These are phyloP conservation scores for Solanum virginianum DNA, from an alignment of 257 asterid genomes.

Conservation along the genomic window DNA sequence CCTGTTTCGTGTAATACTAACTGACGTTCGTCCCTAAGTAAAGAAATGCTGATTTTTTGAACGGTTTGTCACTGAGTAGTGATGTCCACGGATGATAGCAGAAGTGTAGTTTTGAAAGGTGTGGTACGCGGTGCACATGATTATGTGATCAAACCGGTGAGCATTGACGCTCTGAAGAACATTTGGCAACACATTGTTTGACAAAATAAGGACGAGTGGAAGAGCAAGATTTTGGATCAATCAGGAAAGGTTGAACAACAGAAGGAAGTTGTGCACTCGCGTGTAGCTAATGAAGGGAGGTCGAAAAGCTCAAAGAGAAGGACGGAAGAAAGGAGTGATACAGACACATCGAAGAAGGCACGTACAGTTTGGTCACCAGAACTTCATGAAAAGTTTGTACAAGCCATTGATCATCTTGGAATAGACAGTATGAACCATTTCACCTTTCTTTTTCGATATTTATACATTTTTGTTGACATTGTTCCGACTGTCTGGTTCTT, in stretches of 20 bases:
- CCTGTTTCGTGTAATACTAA: not conserved
- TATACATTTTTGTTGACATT: no score
- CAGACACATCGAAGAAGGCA: constrained; percentile 55
- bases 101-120: constrained; percentile 78
- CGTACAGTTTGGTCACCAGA: constrained; percentile 90
- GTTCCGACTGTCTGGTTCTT: not conserved
- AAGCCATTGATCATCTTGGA: constrained; percentile 80
- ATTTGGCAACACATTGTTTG: constrained; percentile 98
- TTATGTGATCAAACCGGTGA: constrained; percentile 77
- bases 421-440: constrained; percentile 57
- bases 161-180: constrained; percentile 84
- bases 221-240: constrained; percentile 51
- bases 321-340: constrained; percentile 66
- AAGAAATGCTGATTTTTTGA: not conserved
- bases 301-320: constrained; percentile 54
- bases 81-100: constrained; percentile 97
- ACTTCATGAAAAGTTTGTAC: constrained; percentile 84
- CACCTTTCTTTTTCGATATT: not conserved
- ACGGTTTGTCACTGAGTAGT: constrained; percentile 24
- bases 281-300: constrained; percentile 59
- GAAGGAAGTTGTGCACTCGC: constrained; percentile 49
- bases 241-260: constrained; percentile 45
- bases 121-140: constrained; percentile 90
- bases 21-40: not conserved
- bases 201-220: constrained; percentile 60